Evolutionary conservation across 495 filamentous ascomycete genomes (phyloP).

Genomic region (Coniosporium apollinis): DNA sequence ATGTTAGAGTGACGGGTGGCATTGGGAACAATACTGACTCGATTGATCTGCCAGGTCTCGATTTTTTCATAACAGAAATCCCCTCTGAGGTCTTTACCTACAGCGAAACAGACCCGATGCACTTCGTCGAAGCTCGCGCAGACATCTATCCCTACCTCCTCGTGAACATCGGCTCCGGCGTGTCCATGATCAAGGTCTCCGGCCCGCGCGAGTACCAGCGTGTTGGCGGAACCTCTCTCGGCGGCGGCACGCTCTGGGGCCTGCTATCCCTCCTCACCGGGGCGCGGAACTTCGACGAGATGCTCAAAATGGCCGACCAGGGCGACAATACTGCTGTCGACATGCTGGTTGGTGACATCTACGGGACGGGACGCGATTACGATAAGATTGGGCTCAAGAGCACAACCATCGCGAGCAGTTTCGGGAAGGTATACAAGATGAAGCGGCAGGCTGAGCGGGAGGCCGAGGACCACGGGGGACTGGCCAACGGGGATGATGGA

Average conservation of each 20-base stretch:
- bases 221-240: slow-evolving; percentile 86
- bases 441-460: slow-evolving; percentile 58
- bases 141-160: slow-evolving; percentile 92
- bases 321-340: slow-evolving; percentile 89
- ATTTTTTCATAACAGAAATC: slow-evolving; percentile 98
- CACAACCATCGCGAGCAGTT: slow-evolving; percentile 84
- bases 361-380: slow-evolving; percentile 88
- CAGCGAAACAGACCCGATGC: slow-evolving; percentile 72
- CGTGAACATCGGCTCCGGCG: slow-evolving; percentile 97
- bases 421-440: slow-evolving; percentile 87
- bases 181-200: slow-evolving; percentile 96
- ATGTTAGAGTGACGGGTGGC: too few relatives aligned
- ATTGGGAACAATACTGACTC: not conserved
- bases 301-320: slow-evolving; percentile 82
- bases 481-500: slow-evolving; percentile 33
- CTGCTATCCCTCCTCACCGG: slow-evolving; percentile 79
- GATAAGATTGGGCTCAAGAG: slow-evolving; percentile 87
- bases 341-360: slow-evolving; percentile 96
- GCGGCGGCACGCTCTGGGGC: slow-evolving; percentile 93
- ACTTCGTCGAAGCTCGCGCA: slow-evolving; percentile 51
- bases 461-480: slow-evolving; percentile 58
- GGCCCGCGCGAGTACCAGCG: slow-evolving; percentile 71
- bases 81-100: slow-evolving; percentile 95
- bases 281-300: slow-evolving; percentile 82
- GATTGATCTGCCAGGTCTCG: slow-evolving; percentile 42